A percentile compares a stretch with the other conserved stretches of the same genome.
phyloP scores from a whole-genome alignment of 495 filamentous ascomycete species.

The Xylaria scruposa region DNA sequence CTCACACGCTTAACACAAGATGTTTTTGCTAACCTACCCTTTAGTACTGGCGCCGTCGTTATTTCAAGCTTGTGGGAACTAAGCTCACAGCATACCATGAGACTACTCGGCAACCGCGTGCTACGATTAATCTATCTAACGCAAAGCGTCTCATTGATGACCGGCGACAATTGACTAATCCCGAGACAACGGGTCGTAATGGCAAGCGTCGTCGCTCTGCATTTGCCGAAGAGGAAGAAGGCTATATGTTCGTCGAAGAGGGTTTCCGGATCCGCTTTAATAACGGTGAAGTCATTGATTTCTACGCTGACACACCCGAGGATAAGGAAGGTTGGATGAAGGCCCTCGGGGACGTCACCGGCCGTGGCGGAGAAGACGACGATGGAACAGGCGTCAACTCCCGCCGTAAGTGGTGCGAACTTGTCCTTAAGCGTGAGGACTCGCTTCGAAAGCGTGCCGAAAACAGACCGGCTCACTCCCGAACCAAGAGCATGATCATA shows the following conservation, averaged over 20 bases:
- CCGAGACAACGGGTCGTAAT: slow-evolving; percentile 73
- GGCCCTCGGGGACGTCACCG: slow-evolving; percentile 83
- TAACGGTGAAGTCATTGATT: slow-evolving; percentile 97
- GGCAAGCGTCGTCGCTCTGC: slow-evolving; percentile 87
- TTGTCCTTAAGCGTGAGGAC: slow-evolving; percentile 73
- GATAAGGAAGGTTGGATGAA: slow-evolving; percentile 96
- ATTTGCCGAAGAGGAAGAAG: slow-evolving; percentile 97
- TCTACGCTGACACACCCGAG: slow-evolving; percentile 86
- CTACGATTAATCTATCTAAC: slow-evolving; percentile 95
- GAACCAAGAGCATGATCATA: slow-evolving; percentile 62
- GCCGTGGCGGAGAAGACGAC: slow-evolving; percentile 57
- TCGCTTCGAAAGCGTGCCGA: slow-evolving; percentile 48
- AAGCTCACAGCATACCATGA: slow-evolving; percentile 97
- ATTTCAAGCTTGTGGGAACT: slow-evolving; percentile 90
- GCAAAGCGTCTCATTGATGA: slow-evolving; percentile 95
- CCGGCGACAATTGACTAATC: slow-evolving; percentile 78
- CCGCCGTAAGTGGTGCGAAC: slow-evolving; percentile 78
- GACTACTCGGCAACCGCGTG: slow-evolving; percentile 89
- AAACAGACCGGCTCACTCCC: slow-evolving; percentile 53
- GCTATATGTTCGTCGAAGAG: slow-evolving; percentile 99
- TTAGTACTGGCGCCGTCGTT: slow-evolving; percentile 95
- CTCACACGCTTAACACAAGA: not conserved
- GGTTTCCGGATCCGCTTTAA: slow-evolving; percentile 98
- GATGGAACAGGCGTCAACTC: slow-evolving; percentile 45
- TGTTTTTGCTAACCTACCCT: not conserved